Evolutionary conservation across 345 rosid genomes (phyloP).

Genomic region (Firmiana major): DNA sequence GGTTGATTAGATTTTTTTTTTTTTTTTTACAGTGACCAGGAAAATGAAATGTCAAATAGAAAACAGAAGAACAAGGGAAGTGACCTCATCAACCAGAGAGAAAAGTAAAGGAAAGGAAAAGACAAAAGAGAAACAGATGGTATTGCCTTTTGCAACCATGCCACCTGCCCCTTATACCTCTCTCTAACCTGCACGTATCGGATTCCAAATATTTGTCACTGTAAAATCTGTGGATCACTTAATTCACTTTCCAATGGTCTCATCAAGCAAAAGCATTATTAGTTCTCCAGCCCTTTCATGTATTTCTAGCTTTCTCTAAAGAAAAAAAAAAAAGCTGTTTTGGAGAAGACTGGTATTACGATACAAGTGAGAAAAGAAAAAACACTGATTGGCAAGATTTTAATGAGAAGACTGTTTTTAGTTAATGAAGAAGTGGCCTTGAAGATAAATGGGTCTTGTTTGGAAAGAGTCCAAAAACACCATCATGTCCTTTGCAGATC

Average conservation of each 20-base stretch:
- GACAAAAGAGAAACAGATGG: conserved; percentile 11
- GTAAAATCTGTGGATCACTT: background rate
- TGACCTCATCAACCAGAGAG: conserved; percentile 8
- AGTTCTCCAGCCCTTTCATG: background rate
- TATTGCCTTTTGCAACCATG: conserved; percentile 26
- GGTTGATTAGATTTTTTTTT: conserved; percentile 4
- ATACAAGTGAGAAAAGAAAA: background rate
- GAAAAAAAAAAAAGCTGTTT: background rate
- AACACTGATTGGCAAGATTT: background rate
- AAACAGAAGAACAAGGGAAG: background rate
- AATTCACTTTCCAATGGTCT: conserved; percentile 14
- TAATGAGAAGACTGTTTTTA: background rate
- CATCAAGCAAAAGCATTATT: background rate
- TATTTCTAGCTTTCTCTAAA: background rate
- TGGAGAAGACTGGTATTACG: background rate
- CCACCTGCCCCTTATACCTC: conserved; percentile 43
- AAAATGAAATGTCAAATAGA: conserved; percentile 17
- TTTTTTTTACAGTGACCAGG: background rate
- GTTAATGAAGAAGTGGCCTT: conserved; percentile 15
- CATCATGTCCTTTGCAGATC: conserved; percentile 8
- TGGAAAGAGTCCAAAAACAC: conserved; percentile 22
- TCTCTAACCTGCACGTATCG: conserved; percentile 34
- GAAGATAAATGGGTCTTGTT: background rate
- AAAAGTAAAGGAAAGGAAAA: conserved; percentile 1
- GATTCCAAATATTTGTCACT: background rate